phyloP scores from a whole-genome alignment of 2,329 filamentous ascomycete genomes.

The Pseudopithomyces maydicus region DNA sequence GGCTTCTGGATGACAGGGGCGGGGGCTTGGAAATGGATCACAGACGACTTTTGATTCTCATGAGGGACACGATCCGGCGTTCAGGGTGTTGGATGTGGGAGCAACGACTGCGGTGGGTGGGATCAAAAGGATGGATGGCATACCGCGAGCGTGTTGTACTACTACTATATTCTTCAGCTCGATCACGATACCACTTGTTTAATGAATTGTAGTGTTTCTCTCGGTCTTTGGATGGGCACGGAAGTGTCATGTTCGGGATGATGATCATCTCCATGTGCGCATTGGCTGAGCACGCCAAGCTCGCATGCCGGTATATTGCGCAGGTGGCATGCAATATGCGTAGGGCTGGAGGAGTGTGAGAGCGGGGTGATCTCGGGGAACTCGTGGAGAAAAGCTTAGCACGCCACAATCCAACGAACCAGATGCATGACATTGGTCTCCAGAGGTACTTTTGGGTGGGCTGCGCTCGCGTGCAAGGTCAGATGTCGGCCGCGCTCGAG shows the following conservation, averaged over 20 bases:
- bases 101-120: background rate
- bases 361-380: background rate
- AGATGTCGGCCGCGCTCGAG: too few relatives aligned
- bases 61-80: constrained; percentile 2
- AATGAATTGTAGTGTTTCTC: background rate
- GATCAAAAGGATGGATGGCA: background rate
- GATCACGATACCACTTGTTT: constrained; percentile 10
- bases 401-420: background rate
- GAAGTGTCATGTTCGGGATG: too few relatives aligned
- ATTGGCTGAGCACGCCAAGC: background rate
- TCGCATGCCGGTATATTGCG: too few relatives aligned
- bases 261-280: background rate
- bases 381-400: background rate
- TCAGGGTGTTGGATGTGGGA: background rate
- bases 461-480: too few relatives aligned
- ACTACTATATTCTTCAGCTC: constrained; percentile 1
- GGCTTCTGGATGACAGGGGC: background rate
- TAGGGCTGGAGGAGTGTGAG: background rate
- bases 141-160: background rate
- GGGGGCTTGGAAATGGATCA: background rate
- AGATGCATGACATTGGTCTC: background rate
- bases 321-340: background rate
- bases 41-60: background rate
- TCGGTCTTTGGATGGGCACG: background rate
- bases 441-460: background rate